Conservation (phyloP, 495 filamentous ascomycete species). For the Aspergillus homomorphus region DNA sequence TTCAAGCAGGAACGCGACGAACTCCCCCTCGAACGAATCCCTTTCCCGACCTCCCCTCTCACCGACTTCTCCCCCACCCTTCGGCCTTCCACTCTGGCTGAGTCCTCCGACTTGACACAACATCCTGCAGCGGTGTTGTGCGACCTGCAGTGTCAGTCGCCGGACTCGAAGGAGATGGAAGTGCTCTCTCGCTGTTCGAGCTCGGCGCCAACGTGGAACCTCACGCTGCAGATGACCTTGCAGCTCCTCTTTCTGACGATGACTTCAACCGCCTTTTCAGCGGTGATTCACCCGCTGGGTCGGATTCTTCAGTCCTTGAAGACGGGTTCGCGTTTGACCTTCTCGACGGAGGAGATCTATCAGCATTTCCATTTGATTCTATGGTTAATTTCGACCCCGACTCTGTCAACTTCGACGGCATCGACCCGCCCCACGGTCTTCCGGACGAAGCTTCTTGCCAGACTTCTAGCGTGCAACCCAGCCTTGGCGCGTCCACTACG, state of each 20-base stretch:
- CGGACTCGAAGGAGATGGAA: slow-evolving; percentile 57
- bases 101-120: slow-evolving; percentile 93
- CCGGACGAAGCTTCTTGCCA: slow-evolving; percentile 54
- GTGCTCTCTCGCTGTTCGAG: slow-evolving; percentile 53
- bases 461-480: slow-evolving; percentile 78
- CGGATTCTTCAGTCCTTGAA: slow-evolving; percentile 75
- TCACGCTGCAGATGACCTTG: slow-evolving; percentile 41
- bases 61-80: slow-evolving; percentile 50
- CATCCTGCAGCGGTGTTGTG: slow-evolving; percentile 99
- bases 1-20: slow-evolving; percentile 59
- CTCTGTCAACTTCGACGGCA: slow-evolving; percentile 45
- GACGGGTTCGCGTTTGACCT: slow-evolving; percentile 69
- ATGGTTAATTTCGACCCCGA: slow-evolving; percentile 76
- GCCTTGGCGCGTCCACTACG: slow-evolving; percentile 83
- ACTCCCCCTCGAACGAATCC: slow-evolving; percentile 45
- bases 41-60: slow-evolving; percentile 47
- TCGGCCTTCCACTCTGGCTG: slow-evolving; percentile 53
- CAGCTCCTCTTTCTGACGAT: slow-evolving; percentile 62
- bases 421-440: slow-evolving; percentile 50
- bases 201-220: slow-evolving; percentile 46
- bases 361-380: slow-evolving; percentile 77
- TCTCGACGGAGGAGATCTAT: slow-evolving; percentile 53
- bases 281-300: slow-evolving; percentile 64
- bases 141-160: slow-evolving; percentile 99
- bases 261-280: slow-evolving; percentile 67